Conservation (phyloP, 2,329 filamentous ascomycete species). For the Clarireedia hainanense region DNA sequence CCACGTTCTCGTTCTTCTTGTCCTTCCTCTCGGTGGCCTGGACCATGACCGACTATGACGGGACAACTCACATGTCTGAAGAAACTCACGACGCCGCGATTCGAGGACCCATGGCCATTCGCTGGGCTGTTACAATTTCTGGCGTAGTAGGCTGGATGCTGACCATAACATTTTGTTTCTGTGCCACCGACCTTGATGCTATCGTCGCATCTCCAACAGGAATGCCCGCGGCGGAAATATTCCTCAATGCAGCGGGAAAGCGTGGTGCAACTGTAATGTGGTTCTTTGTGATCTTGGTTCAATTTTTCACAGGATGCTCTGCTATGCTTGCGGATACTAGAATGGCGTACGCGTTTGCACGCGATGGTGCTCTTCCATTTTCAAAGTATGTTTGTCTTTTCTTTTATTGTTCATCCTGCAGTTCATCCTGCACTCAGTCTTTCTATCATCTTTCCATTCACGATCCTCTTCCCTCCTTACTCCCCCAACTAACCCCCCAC, state of each 20-base stretch:
- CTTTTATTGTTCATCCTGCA: too few relatives aligned
- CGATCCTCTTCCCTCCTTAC: not conserved
- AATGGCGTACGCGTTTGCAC: constrained; percentile 54
- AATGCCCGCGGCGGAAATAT: constrained; percentile 50
- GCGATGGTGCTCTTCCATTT: constrained; percentile 53
- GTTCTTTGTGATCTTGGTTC: constrained; percentile 54
- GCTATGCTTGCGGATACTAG: constrained; percentile 57
- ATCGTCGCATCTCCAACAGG: constrained; percentile 51
- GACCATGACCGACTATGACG: constrained; percentile 65
- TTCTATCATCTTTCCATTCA: not conserved
- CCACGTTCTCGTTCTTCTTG: constrained; percentile 51
- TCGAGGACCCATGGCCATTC: constrained; percentile 51
- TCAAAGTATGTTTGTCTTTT: constrained; percentile 37
- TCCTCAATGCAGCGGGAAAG: constrained; percentile 51
- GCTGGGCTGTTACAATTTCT: constrained; percentile 50
- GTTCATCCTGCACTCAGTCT: too few relatives aligned
- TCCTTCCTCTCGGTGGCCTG: constrained; percentile 47
- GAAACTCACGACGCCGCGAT: constrained; percentile 57
- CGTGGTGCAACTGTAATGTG: constrained; percentile 52
- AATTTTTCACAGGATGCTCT: constrained; percentile 55
- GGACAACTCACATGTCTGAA: constrained; percentile 61
- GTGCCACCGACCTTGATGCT: constrained; percentile 47
- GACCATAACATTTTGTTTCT: constrained; percentile 57
- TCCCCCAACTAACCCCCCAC: not conserved
- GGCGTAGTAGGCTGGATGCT: constrained; percentile 54